Percentiles rank a stretch among this genome's conserved stretches.
Conservation (phyloP, 1,284 basidiomycete species). For the Pseudozyma sp. region DNA sequence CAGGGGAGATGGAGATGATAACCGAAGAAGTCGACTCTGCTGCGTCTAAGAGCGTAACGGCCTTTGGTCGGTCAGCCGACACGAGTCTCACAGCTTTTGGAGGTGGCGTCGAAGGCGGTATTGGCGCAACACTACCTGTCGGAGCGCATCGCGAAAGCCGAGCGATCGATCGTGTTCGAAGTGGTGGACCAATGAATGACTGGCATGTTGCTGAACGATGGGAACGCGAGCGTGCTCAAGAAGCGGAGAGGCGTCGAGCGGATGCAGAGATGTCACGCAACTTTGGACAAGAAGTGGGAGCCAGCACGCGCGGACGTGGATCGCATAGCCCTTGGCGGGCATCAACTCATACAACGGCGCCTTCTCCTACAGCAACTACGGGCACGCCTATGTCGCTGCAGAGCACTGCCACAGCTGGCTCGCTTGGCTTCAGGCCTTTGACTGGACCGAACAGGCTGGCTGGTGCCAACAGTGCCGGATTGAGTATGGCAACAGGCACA, state of each 20-base stretch:
- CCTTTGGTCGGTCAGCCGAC: constrained; percentile 3
- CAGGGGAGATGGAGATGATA: constrained; percentile 53
- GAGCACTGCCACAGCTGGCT: constrained; percentile 4
- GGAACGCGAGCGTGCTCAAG: constrained; percentile 38
- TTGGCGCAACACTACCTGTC: constrained; percentile 34
- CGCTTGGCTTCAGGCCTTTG: constrained; percentile 21
- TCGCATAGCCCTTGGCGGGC: constrained; percentile 45
- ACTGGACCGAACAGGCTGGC: constrained; percentile 15
- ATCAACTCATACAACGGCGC: neutral
- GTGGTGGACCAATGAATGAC: constrained; percentile 10
- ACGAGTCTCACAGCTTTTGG: constrained; percentile 4
- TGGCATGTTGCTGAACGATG: constrained; percentile 36
- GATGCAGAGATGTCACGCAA: constrained; percentile 56
- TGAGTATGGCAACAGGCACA: neutral
- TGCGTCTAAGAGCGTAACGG: neutral
- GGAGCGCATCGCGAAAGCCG: constrained; percentile 35
- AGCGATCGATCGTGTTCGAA: constrained; percentile 3
- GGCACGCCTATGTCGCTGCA: constrained; percentile 3
- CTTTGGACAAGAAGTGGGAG: constrained; percentile 51
- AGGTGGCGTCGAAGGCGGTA: constrained; percentile 32
- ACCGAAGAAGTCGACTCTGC: constrained; percentile 9
- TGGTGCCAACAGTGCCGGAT: neutral
- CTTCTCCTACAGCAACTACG: constrained; percentile 1
- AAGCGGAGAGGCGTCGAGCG: constrained; percentile 42
- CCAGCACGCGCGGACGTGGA: constrained; percentile 42